Conservation (phyloP, 495 filamentous ascomycete genomes). For the Penicillium goetzii region DNA sequence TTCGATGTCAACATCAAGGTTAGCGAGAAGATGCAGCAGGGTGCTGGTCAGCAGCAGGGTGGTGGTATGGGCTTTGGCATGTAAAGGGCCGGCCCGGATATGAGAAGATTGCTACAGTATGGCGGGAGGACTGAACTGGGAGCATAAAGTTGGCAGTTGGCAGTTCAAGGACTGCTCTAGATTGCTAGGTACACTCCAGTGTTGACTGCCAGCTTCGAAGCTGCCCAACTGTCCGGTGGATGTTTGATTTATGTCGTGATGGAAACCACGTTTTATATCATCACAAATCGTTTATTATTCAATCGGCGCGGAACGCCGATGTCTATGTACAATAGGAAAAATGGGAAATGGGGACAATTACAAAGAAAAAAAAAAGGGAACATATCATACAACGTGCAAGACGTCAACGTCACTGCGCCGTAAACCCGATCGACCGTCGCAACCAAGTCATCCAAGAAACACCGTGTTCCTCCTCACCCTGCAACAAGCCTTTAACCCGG, state of each 20-base stretch:
- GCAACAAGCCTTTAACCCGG: conserved; percentile 69
- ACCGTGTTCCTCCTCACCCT: conserved; percentile 64
- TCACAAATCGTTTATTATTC: conserved; percentile 20
- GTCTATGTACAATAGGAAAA: conserved; percentile 40
- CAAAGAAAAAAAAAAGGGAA: conserved; percentile 11
- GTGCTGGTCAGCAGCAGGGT: conserved; percentile 55
- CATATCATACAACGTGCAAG: conserved; percentile 28
- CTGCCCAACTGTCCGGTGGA: neutral
- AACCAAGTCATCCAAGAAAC: conserved; percentile 59
- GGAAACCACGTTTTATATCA: conserved; percentile 30
- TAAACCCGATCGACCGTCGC: conserved; percentile 42
- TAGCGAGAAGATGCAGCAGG: conserved; percentile 75
- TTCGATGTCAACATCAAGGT: conserved; percentile 98
- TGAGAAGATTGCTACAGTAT: neutral
- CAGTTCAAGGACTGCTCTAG: neutral
- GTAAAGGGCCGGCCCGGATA: conserved; percentile 37
- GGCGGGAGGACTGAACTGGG: neutral
- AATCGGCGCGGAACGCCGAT: conserved; percentile 24
- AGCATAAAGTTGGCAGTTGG: neutral
- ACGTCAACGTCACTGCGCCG: conserved; percentile 17
- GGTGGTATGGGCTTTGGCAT: conserved; percentile 56
- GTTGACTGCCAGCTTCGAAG: neutral
- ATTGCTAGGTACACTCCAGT: neutral
- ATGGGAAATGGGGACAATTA: conserved; percentile 11
- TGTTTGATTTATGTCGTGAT: conserved; percentile 13